Evolutionary conservation across 306 rosid species (phyloP).

Genomic region (Argentina anserina): DNA sequence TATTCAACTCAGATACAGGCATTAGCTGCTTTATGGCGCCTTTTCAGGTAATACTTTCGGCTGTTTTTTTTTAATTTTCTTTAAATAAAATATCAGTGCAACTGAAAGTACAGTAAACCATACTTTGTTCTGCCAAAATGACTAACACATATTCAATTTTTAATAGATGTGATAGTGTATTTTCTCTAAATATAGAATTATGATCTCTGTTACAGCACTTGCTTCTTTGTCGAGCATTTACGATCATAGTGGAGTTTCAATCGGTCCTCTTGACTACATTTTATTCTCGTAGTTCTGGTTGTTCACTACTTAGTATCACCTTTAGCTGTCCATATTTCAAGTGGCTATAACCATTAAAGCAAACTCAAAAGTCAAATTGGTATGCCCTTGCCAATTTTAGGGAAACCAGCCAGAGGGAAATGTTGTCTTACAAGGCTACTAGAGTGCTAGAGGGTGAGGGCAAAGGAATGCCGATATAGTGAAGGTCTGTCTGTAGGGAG

Average conservation of each 20-base stretch:
- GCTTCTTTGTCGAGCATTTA: neutral
- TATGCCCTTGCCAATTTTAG: neutral
- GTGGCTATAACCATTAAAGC: neutral
- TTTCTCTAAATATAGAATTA: neutral
- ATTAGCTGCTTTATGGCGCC: conserved; percentile 90
- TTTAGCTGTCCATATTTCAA: neutral
- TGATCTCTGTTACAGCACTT: neutral
- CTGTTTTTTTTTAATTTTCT: neutral
- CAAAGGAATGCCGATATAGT: neutral
- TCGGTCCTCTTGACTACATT: neutral
- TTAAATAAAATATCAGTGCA: neutral
- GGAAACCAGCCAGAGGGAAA: neutral
- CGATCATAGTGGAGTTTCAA: neutral
- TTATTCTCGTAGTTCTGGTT: neutral
- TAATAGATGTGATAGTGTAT: neutral
- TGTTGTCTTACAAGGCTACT: neutral
- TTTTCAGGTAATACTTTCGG: conserved; percentile 59
- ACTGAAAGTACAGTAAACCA: neutral
- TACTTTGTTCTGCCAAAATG: neutral
- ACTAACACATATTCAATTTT: neutral
- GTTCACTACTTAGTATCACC: neutral
- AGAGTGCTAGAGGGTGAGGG: neutral
- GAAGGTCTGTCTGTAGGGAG: neutral
- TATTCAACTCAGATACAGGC: conserved; percentile 89
- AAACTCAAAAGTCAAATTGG: neutral